Evolutionary conservation across 371 early-diverging fungal genomes (phyloP).

Genomic region (Basidiobolus meristosporus): DNA sequence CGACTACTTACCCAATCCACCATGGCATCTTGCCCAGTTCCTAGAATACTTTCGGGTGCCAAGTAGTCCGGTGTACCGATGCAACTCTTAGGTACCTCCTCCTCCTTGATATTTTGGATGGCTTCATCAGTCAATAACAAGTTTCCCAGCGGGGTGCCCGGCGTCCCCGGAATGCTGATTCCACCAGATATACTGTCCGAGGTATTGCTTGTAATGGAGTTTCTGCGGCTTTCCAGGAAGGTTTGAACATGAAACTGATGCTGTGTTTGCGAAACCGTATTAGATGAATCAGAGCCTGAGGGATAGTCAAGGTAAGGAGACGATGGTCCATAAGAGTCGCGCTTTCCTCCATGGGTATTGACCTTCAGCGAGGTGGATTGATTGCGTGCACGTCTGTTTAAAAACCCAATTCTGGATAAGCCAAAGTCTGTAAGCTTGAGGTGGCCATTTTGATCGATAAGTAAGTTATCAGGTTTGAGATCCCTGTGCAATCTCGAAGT

Average conservation of each 20-base stretch:
- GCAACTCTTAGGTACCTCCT: conserved; percentile 13
- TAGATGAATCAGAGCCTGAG: neutral
- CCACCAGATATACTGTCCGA: neutral
- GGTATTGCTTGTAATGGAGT: conserved; percentile 3
- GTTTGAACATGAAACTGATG: neutral
- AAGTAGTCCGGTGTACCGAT: conserved; percentile 96
- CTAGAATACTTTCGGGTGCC: conserved; percentile 84
- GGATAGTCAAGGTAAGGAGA: conserved; percentile 6
- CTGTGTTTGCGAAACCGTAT: neutral
- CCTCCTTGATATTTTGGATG: conserved; percentile 9
- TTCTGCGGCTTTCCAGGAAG: conserved; percentile 1
- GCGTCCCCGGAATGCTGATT: neutral
- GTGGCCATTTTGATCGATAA: conserved; percentile 82
- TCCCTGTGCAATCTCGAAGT: conserved; percentile 21
- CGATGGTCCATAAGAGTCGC: conserved; percentile 5
- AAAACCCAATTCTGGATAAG: conserved; percentile 67
- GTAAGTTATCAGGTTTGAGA: conserved; percentile 78
- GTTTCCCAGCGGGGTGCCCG: conserved; percentile 1
- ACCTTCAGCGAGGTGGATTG: conserved; percentile 11
- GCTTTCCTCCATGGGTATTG: neutral
- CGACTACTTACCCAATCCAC: conserved; percentile 87
- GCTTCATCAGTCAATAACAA: conserved; percentile 9
- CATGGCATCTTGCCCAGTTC: conserved; percentile 67
- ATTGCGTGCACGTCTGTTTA: conserved; percentile 54
- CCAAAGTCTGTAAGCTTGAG: conserved; percentile 93